Conservation (phyloP, 2,329 filamentous ascomycete species). For the Metarhizium guizhouense region DNA sequence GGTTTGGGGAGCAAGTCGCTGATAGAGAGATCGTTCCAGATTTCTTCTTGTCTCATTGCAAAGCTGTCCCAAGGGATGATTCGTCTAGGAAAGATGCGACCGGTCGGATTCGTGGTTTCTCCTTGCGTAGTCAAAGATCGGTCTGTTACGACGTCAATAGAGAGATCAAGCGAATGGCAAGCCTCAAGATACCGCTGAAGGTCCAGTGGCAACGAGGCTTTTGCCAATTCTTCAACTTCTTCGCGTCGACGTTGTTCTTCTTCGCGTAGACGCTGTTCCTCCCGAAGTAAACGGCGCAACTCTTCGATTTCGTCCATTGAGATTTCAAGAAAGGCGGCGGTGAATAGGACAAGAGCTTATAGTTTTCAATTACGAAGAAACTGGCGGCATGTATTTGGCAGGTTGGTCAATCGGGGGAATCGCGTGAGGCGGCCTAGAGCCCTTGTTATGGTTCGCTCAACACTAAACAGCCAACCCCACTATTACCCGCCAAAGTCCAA, state of each 20-base stretch:
- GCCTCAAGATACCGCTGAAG: slow-evolving; percentile 22
- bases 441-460: too few species aligned
- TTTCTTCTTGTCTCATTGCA: slow-evolving; percentile 18
- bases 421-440: too few species aligned
- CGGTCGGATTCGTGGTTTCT: slow-evolving; percentile 21
- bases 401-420: too few species aligned
- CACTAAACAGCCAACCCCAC: too few species aligned
- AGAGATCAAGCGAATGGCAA: slow-evolving; percentile 22
- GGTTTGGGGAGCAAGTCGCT: slow-evolving; percentile 17
- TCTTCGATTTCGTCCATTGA: background rate
- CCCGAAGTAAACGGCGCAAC: background rate
- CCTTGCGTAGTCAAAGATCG: slow-evolving; percentile 23
- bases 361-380: background rate
- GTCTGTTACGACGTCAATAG: slow-evolving; percentile 22
- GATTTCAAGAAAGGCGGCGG: background rate
- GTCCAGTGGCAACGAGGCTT: slow-evolving; percentile 12
- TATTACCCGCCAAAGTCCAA: too few species aligned
- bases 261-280: slow-evolving; percentile 13
- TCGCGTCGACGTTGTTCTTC: slow-evolving; percentile 17
- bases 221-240: slow-evolving; percentile 16
- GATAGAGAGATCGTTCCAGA: slow-evolving; percentile 21
- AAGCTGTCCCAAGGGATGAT: slow-evolving; percentile 29
- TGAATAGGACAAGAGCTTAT: background rate
- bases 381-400: too few species aligned
- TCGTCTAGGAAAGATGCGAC: slow-evolving; percentile 23